Base-by-base conservation (phyloP, 1,139 yeast genomes). In the Debaryomyces robertsiae region DNA sequence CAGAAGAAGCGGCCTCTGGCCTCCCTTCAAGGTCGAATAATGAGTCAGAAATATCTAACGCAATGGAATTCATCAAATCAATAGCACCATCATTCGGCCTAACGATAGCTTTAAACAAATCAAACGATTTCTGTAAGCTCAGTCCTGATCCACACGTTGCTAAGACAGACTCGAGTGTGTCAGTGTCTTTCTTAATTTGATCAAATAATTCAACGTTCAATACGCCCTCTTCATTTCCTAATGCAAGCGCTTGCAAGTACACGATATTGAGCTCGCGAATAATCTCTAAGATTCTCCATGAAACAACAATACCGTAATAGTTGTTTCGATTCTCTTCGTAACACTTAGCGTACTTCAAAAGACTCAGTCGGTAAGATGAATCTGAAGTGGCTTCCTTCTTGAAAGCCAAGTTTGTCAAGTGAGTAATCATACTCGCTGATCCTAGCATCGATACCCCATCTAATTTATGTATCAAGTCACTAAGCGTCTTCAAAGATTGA, bases 211-310 rank as follows among this genome's bases (percentile, higher is more conserved):
- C 40, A 28, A 25, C 22, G 9, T 25, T 30, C 29, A 46, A 44
- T 14, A 46, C 40, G 3, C 46, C 53, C 6, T 33, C 36, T 33
- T 33, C 24, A 13, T 6, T 27, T 9, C 17, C 18, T 41, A 39
- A 18, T 45, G 48, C n/a, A 52, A 55, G 27, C 17, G 52, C 46
- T 11, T 56, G 51, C 47, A 71, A 59, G 41, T 61, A 67, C 11
- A 50, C 53, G 23, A 63, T 41, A 38, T 60, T 67, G 40, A 70
- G 57, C 41, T 65, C 63, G 43, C 67, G 62, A 11, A 64, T 47
- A 18, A 71, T 54, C 31, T 67, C 75, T 43, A 69, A 53, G 2
- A 70, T 39, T 52, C 77, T 63, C 75, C 75, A 71, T 22, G 61
- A 53, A 15, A 59, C 52, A 2, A 71, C 40, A 9, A 66, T 41